These are phyloP conservation scores for Blastobotrys arbuscula DNA, from an alignment of 1,139 yeast species.

Conservation along the genomic window DNA sequence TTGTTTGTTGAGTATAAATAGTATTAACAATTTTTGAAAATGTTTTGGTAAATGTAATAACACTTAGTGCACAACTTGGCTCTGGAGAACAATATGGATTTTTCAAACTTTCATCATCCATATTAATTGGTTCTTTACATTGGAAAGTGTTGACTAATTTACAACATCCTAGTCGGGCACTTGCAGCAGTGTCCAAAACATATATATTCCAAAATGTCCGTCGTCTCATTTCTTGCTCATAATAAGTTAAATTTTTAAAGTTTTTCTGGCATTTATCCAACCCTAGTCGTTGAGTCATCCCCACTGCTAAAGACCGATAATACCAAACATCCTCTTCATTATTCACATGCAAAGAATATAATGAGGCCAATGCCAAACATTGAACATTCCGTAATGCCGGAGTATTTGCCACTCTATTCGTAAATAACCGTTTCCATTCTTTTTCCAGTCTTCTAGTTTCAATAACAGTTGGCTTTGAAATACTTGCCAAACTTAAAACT, in stretches of 20 bases:
- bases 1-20: constrained; percentile 41
- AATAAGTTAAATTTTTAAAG: constrained; percentile 45
- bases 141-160: constrained; percentile 66
- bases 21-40: constrained; percentile 70
- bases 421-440: constrained; percentile 39
- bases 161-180: constrained; percentile 77
- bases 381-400: constrained; percentile 70
- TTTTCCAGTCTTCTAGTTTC: constrained; percentile 8
- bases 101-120: constrained; percentile 43
- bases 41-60: constrained; percentile 62
- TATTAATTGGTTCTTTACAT: constrained; percentile 69
- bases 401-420: constrained; percentile 46
- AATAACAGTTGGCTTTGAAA: constrained; percentile 14
- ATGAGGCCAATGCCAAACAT: constrained; percentile 59
- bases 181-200: constrained; percentile 67
- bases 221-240: constrained; percentile 76
- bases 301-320: constrained; percentile 65
- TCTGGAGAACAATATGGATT: constrained; percentile 10
- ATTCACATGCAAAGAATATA: constrained; percentile 69
- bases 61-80: constrained; percentile 25
- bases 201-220: constrained; percentile 81
- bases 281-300: constrained; percentile 83
- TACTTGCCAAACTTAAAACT: constrained; percentile 39
- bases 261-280: constrained; percentile 86
- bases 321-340: constrained; percentile 71